Conservation (phyloP, 305 asterid species). For the Rubia balearica region DNA sequence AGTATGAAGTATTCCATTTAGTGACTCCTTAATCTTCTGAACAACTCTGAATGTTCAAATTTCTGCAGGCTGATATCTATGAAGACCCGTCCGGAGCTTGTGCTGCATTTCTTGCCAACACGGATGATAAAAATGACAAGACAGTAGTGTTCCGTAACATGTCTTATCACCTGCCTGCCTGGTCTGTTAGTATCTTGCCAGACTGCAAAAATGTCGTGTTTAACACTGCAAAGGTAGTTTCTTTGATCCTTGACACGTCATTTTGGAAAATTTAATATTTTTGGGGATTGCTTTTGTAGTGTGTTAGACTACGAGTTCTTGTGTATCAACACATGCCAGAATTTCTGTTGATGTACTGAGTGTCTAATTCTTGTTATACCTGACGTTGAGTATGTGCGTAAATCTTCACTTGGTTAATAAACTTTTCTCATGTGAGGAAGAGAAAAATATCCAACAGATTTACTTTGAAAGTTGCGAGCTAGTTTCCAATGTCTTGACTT, state of each 20-base stretch:
- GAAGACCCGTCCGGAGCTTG: constrained; percentile 67
- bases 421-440: too few species aligned
- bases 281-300: too few species aligned
- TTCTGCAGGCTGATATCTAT: constrained; percentile 71
- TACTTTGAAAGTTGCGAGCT: too few species aligned
- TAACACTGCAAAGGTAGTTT: constrained; percentile 79
- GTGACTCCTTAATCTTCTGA: constrained; percentile 20
- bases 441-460: too few species aligned
- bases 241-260: not conserved
- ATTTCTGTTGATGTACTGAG: too few species aligned
- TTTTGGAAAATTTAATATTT: not conserved
- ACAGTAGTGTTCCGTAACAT: constrained; percentile 56
- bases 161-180: constrained; percentile 70
- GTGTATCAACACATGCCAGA: too few species aligned
- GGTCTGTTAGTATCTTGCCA: constrained; percentile 91
- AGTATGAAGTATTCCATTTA: constrained; percentile 10
- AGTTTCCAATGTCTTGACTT: too few species aligned
- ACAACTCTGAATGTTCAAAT: constrained; percentile 1
- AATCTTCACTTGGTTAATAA: too few species aligned
- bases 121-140: constrained; percentile 63
- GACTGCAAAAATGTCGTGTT: constrained; percentile 80
- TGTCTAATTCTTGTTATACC: too few species aligned
- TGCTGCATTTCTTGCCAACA: constrained; percentile 74
- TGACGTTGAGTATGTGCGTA: too few species aligned
- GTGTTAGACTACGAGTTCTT: too few species aligned